Evolutionary conservation across 2,329 filamentous ascomycete genomes (phyloP).

Genomic region (Claviceps spartinae): DNA sequence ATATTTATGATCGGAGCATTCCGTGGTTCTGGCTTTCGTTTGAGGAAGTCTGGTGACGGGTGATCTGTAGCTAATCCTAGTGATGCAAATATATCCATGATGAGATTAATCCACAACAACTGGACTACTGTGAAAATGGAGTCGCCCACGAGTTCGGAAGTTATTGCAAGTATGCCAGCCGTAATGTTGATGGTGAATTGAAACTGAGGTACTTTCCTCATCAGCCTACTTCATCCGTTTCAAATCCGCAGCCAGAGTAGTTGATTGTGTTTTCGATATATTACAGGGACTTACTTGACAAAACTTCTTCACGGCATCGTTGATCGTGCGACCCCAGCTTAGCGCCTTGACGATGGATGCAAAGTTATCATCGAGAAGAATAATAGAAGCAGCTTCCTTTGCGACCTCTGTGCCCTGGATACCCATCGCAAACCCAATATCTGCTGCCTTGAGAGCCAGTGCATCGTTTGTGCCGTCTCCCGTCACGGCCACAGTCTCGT

Average conservation of each 20-base stretch:
- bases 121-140: constrained; percentile 49
- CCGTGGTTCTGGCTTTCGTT: constrained; percentile 60
- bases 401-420: constrained; percentile 53
- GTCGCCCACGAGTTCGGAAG: constrained; percentile 43
- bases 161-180: constrained; percentile 48
- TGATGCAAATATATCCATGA: constrained; percentile 58
- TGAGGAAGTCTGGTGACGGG: constrained; percentile 40
- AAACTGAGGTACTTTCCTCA: constrained; percentile 24
- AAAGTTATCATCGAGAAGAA: constrained; percentile 54
- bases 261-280: not conserved
- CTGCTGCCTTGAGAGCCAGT: constrained; percentile 50
- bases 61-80: constrained; percentile 49
- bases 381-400: constrained; percentile 52
- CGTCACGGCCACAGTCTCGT: constrained; percentile 53
- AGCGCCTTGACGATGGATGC: constrained; percentile 48
- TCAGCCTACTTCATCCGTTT: not conserved
- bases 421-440: constrained; percentile 57
- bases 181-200: constrained; percentile 59
- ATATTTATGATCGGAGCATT: constrained; percentile 58
- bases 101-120: constrained; percentile 54
- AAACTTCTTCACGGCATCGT: constrained; percentile 52
- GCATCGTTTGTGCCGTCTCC: constrained; percentile 56
- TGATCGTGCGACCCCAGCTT: constrained; percentile 49
- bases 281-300: constrained; percentile 29
- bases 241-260: not conserved